Evolutionary conservation across 495 filamentous ascomycete species (phyloP).

Genomic region (Cudoniella acicularis): DNA sequence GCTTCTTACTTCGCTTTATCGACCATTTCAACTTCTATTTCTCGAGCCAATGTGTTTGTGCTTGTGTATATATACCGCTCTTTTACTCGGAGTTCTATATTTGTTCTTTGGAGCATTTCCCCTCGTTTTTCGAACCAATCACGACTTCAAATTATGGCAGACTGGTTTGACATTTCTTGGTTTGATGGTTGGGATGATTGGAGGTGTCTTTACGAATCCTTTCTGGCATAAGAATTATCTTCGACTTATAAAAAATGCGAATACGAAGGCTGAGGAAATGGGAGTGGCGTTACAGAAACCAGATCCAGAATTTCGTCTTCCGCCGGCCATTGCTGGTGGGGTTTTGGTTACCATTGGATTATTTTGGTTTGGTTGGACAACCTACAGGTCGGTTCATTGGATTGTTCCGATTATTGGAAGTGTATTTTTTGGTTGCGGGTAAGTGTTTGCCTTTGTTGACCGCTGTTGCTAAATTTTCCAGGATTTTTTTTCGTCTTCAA

Average conservation of each 20-base stretch:
- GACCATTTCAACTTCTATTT: constrained; percentile 77
- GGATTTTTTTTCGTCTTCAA: constrained; percentile 63
- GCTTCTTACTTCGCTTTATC: constrained; percentile 62
- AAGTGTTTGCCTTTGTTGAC: background rate
- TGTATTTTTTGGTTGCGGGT: constrained; percentile 42
- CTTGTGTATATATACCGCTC: constrained; percentile 68
- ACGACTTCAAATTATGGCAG: constrained; percentile 66
- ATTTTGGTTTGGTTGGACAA: constrained; percentile 80
- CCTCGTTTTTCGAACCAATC: constrained; percentile 63
- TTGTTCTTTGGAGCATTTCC: constrained; percentile 81
- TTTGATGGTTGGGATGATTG: constrained; percentile 65
- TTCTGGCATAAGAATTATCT: constrained; percentile 60
- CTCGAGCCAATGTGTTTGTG: constrained; percentile 83
- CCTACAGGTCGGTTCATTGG: constrained; percentile 44
- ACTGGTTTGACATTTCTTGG: constrained; percentile 67
- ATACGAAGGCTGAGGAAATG: background rate
- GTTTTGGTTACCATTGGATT: constrained; percentile 74
- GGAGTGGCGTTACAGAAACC: constrained; percentile 36
- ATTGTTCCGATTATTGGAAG: constrained; percentile 52
- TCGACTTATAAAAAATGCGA: constrained; percentile 51
- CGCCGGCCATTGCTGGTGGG: constrained; percentile 72
- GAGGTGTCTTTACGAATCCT: constrained; percentile 60
- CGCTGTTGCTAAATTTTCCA: background rate
- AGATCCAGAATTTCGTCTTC: constrained; percentile 83
- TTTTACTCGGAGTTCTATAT: constrained; percentile 74